Evolutionary conservation across 768 basidiomycete species (phyloP).

Genomic region (Lentinula raphanica): DNA sequence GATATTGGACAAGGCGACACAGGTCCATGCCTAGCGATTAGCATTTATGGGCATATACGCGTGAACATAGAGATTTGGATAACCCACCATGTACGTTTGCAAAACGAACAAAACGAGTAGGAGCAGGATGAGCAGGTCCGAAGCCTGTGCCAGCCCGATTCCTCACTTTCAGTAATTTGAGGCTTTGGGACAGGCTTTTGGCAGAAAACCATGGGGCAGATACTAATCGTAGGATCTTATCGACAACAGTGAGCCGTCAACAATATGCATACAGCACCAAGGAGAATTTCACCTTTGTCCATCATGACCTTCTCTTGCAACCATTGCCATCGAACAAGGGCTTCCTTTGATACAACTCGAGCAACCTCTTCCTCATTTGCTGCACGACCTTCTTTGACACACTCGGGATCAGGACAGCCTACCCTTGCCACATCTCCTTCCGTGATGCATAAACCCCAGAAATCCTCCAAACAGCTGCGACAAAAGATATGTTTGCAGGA

Average conservation of each 20-base stretch:
- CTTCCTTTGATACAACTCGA: constrained; percentile 59
- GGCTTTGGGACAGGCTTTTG: constrained; percentile 75
- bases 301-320: constrained; percentile 64
- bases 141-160: constrained; percentile 65
- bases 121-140: constrained; percentile 66
- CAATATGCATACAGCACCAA: not conserved
- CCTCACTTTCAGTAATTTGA: constrained; percentile 37
- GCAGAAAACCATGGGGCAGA: constrained; percentile 78
- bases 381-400: constrained; percentile 60
- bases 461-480: constrained; percentile 69
- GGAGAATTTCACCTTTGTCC: constrained; percentile 53
- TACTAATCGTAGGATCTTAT: constrained; percentile 70
- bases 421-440: constrained; percentile 77
- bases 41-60: too few species aligned
- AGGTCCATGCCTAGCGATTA: constrained; percentile 70
- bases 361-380: constrained; percentile 70
- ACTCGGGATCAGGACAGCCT: constrained; percentile 75
- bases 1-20: constrained; percentile 66
- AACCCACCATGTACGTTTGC: constrained; percentile 70
- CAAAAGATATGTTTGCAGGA: constrained; percentile 80
- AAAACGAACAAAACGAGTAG: constrained; percentile 82
- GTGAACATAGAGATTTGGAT: too few species aligned
- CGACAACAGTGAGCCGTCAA: not conserved
- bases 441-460: constrained; percentile 75
- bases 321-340: constrained; percentile 73